Percentiles rank a stretch among this genome's conserved stretches.
Conservation (phyloP, 2,329 filamentous ascomycete species). For the Penicillium sp. region DNA sequence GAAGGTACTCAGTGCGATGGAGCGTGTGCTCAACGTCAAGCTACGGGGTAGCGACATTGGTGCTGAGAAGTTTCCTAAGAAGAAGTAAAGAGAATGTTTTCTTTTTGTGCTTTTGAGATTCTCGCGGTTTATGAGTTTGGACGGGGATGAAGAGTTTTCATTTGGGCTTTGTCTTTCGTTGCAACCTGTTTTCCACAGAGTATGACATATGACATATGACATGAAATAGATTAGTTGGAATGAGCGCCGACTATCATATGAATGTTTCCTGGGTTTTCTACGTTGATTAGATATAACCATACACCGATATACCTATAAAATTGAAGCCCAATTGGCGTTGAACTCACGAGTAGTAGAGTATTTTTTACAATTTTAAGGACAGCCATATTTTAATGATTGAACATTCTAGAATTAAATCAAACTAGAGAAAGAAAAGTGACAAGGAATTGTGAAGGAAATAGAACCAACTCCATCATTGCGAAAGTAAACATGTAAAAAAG, state of each 20-base stretch:
- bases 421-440: not conserved
- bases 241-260: slow-evolving; percentile 14
- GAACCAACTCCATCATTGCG: not conserved
- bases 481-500: not conserved
- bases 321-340: not conserved
- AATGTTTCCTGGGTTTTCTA: slow-evolving; percentile 1
- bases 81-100: slow-evolving; percentile 49
- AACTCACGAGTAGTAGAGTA: no score
- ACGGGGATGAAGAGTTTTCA: not conserved
- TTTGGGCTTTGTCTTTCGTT: not conserved
- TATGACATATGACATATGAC: slow-evolving; percentile 1
- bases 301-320: not conserved
- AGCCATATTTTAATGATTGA: not conserved
- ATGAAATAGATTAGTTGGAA: slow-evolving; percentile 12
- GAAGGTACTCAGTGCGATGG: slow-evolving; percentile 73
- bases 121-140: not conserved
- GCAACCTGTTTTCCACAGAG: not conserved
- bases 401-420: not conserved
- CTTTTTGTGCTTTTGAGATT: not conserved
- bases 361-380: not conserved
- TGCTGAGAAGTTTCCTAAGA: slow-evolving; percentile 74
- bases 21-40: slow-evolving; percentile 82
- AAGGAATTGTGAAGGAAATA: not conserved
- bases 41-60: slow-evolving; percentile 83
- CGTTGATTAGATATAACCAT: not conserved